Conservation (phyloP, 2,329 filamentous ascomycete species). For the Cladosporium sp. region DNA sequence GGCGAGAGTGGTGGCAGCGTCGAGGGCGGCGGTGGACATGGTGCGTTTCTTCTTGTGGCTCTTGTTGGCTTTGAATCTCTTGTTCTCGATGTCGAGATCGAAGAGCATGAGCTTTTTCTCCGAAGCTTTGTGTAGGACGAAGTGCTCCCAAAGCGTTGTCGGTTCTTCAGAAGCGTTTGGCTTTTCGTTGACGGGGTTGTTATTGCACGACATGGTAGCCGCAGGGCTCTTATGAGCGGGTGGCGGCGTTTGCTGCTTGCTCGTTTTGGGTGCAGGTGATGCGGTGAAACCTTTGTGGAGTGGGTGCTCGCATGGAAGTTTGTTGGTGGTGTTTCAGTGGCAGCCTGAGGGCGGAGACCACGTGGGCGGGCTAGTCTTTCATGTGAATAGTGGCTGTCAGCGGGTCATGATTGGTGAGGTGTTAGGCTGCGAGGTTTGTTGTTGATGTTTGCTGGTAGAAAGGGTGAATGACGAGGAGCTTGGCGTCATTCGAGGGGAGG, state of each 20-base stretch:
- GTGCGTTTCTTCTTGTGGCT: neutral
- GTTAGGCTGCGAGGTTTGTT: neutral
- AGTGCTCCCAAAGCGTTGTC: slow-evolving; percentile 3
- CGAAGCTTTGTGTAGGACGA: neutral
- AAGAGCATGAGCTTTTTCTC: slow-evolving; percentile 6
- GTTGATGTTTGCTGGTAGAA: neutral
- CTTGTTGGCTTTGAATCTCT: neutral
- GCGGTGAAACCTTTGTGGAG: neutral
- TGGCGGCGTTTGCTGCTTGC: neutral
- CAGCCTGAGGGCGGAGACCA: neutral
- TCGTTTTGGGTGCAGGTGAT: neutral
- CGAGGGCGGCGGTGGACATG: neutral
- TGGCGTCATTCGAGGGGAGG: neutral
- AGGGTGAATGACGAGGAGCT: neutral
- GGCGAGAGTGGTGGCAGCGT: neutral
- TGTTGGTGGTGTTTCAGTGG: neutral
- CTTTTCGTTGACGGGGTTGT: neutral
- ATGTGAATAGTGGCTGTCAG: neutral
- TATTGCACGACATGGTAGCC: slow-evolving; percentile 12
- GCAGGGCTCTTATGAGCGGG: neutral
- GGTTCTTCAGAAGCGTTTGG: neutral
- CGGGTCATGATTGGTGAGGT: neutral
- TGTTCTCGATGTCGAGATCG: slow-evolving; percentile 8
- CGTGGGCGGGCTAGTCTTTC: neutral
- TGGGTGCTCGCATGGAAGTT: neutral